Evolutionary conservation across 495 filamentous ascomycete species (phyloP).

Genomic region (Aspergillus conjunctus): DNA sequence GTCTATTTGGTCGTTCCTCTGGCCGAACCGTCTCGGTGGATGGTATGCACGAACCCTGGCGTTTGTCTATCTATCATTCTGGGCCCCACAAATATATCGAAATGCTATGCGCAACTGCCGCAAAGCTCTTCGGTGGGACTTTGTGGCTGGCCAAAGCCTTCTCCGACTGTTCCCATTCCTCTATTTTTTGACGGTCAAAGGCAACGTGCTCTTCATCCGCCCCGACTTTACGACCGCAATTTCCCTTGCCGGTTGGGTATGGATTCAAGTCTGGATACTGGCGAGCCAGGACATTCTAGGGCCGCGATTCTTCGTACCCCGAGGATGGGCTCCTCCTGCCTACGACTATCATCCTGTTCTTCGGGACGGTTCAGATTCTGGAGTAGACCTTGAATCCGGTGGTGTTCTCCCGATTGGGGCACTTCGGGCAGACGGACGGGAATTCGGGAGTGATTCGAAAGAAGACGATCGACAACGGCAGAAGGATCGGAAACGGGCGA

Average conservation of each 20-base stretch:
- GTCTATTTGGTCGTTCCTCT: slow-evolving; percentile 72
- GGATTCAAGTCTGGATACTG: slow-evolving; percentile 82
- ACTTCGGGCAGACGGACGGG: slow-evolving; percentile 46
- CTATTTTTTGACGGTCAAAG: slow-evolving; percentile 73
- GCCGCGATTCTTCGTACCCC: slow-evolving; percentile 72
- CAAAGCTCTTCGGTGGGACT: slow-evolving; percentile 83
- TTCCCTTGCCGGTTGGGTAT: slow-evolving; percentile 77
- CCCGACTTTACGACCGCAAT: slow-evolving; percentile 64
- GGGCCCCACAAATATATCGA: slow-evolving; percentile 86
- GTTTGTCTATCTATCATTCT: slow-evolving; percentile 82
- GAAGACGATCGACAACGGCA: slow-evolving; percentile 41
- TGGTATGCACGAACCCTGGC: slow-evolving; percentile 69
- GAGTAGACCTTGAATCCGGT: slow-evolving; percentile 72
- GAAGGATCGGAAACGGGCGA: slow-evolving; percentile 55
- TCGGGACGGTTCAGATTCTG: slow-evolving; percentile 55
- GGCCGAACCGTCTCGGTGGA: slow-evolving; percentile 68
- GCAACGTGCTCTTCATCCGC: slow-evolving; percentile 80
- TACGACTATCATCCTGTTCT: slow-evolving; percentile 96
- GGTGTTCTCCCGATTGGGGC: slow-evolving; percentile 71
- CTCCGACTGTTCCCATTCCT: slow-evolving; percentile 75
- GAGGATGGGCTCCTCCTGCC: slow-evolving; percentile 73
- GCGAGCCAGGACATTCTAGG: slow-evolving; percentile 83
- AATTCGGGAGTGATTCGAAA: slow-evolving; percentile 40
- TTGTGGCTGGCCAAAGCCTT: slow-evolving; percentile 79
- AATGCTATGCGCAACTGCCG: slow-evolving; percentile 91